Conservation (phyloP, 1,284 basidiomycete species). For the Cutaneotrichosporon arboriforme region DNA sequence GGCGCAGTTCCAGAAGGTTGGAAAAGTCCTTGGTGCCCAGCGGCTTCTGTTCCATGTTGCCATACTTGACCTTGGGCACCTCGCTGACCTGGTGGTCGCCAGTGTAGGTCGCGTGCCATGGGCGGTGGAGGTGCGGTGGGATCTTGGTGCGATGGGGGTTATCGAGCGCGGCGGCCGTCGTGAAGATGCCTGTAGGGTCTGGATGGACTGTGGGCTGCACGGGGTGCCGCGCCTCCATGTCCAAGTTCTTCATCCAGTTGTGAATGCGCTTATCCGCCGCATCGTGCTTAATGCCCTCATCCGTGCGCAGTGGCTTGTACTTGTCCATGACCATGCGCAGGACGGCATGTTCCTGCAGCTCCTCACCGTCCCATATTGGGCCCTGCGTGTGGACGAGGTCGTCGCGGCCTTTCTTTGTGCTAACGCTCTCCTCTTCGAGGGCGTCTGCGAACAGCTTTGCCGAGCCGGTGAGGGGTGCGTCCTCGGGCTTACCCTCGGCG, state of each 20-base stretch:
- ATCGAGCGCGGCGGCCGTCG: background rate
- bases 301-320: slow-evolving; percentile 66
- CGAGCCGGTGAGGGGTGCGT: slow-evolving; percentile 50
- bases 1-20: slow-evolving; percentile 40
- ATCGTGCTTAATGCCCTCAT: slow-evolving; percentile 37
- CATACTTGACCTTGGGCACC: slow-evolving; percentile 39
- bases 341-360: slow-evolving; percentile 64
- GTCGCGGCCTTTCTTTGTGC: slow-evolving; percentile 17
- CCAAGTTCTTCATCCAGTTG: slow-evolving; percentile 45
- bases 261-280: slow-evolving; percentile 70
- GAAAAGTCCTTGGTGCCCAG: slow-evolving; percentile 23
- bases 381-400: slow-evolving; percentile 45
- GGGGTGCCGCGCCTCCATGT: slow-evolving; percentile 29
- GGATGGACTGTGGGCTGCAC: background rate
- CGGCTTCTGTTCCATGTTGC: slow-evolving; percentile 30
- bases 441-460: slow-evolving; percentile 69
- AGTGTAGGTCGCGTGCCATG: slow-evolving; percentile 45
- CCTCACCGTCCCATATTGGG: slow-evolving; percentile 65
- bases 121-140: slow-evolving; percentile 43
- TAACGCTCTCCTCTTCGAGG: slow-evolving; percentile 52
- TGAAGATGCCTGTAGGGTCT: background rate
- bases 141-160: slow-evolving; percentile 36
- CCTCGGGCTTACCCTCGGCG: background rate
- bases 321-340: slow-evolving; percentile 80
- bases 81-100: slow-evolving; percentile 22